Evolutionary conservation across 2,329 filamentous ascomycete genomes (phyloP), one percentile per base, ranked within the genome.

Genomic region (Calonectria crousiana): DNA sequence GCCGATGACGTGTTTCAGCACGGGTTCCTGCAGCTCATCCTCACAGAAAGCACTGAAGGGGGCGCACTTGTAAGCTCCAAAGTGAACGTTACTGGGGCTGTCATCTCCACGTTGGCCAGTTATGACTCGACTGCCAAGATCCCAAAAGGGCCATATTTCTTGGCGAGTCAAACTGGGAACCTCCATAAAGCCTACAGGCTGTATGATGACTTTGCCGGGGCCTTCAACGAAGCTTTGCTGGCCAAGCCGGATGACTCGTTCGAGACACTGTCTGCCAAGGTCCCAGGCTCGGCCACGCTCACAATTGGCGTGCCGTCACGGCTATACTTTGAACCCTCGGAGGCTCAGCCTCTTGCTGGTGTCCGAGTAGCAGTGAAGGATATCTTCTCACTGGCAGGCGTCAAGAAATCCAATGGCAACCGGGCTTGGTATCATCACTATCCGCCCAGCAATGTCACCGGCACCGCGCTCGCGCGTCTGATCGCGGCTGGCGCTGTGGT

Each of bases 351-450:
- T 32, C 60, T 65, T 44, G 60, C 60, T 14, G 60, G 60, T 32
- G 41, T 44, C 13, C 62, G 74, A 16, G 20, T 74, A 9, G 73
- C 41, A 2, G 62, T 75, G 6, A 75, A 75, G 16, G 73, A 75
- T 30, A 58, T 75, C 13, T 67, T 52, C 34, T 38, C 73, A 4
- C 16, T 75, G 18, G 51, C 69, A 18, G 73, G 71, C 5, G 52
- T 73, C 10, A 69, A 73, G 26, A 73, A 67, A 8, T 66, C 66
- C 0, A 62, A 52, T 5, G 71, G 71, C 6, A 70, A 62, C 38
- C 41, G 47, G 1, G 70, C 73, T 3, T 75, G 69, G 20, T 26
- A 51, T 13, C 34, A 66, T 4, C 34, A 70, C 6, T 69, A 75
- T 3, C 38, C 38, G 0, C 20, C 60, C 0, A 64, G 28, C 2